Evolutionary conservation across 2,329 filamentous ascomycete species (phyloP).

Genomic region (Trichoderma aggressivum): DNA sequence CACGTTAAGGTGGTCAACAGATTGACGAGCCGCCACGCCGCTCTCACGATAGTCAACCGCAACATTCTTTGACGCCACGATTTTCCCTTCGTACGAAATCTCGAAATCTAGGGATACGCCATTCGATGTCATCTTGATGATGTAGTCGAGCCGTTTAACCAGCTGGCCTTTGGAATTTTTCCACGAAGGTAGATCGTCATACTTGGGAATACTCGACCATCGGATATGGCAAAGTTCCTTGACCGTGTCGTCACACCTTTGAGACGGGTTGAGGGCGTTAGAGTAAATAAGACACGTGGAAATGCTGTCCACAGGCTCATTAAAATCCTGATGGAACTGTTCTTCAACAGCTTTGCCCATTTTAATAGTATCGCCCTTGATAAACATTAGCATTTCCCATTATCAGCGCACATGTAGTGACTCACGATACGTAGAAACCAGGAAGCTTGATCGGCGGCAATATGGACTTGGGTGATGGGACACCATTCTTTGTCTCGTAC

Average conservation of each 20-base stretch:
- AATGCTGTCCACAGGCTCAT: background rate
- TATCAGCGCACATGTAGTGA: background rate
- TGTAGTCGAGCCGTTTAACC: conserved; percentile 10
- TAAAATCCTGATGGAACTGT: conserved; percentile 19
- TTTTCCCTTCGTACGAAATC: background rate
- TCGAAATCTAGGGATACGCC: conserved; percentile 20
- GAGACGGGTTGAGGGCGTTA: background rate
- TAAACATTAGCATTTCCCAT: background rate
- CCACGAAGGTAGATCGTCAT: conserved; percentile 10
- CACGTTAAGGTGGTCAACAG: background rate
- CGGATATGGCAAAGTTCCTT: conserved; percentile 18
- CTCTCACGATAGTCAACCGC: conserved; percentile 15
- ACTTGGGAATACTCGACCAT: conserved; percentile 20
- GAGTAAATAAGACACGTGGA: conserved; percentile 19
- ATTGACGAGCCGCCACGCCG: background rate
- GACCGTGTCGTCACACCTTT: conserved; percentile 16
- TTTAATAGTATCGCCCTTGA: conserved; percentile 11
- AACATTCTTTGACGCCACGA: conserved; percentile 20
- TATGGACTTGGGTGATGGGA: background rate
- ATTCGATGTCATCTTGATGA: conserved; percentile 18
- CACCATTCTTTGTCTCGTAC: conserved; percentile 20
- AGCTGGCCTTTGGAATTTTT: conserved; percentile 1
- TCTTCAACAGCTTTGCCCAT: background rate
- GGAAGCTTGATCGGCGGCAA: conserved; percentile 22
- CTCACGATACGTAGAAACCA: conserved; percentile 31